phyloP scores from a whole-genome alignment of 768 basidiomycete species.

The Leccinum truebloodii region DNA sequence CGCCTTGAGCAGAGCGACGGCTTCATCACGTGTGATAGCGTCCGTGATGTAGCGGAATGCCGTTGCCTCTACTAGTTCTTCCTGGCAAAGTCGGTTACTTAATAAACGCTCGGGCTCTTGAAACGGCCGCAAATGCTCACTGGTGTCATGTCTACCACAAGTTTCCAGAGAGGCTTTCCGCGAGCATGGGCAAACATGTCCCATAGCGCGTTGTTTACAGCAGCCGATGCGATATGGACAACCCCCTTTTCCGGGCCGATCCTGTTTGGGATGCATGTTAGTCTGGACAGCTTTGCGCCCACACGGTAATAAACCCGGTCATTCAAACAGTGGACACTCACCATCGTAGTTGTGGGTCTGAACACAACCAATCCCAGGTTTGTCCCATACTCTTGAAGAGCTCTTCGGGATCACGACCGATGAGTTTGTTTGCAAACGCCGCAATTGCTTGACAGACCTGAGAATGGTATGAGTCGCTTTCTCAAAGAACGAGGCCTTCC shows the following conservation, averaged over 20 bases:
- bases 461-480: slow-evolving; percentile 5
- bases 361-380: slow-evolving; percentile 83
- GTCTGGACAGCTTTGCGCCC: not conserved
- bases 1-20: slow-evolving; percentile 77
- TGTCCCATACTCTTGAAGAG: slow-evolving; percentile 91
- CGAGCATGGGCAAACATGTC: slow-evolving; percentile 84
- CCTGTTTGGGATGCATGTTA: slow-evolving; percentile 41
- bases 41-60: slow-evolving; percentile 93
- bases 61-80: slow-evolving; percentile 73
- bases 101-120: not conserved
- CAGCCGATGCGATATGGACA: slow-evolving; percentile 85
- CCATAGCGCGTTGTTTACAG: slow-evolving; percentile 93
- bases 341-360: slow-evolving; percentile 93
- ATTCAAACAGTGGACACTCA: slow-evolving; percentile 25
- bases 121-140: slow-evolving; percentile 33
- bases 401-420: slow-evolving; percentile 79
- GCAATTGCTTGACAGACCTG: slow-evolving; percentile 83
- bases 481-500: not conserved
- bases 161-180: slow-evolving; percentile 90
- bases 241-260: slow-evolving; percentile 96
- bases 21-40: slow-evolving; percentile 89
- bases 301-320: not conserved
- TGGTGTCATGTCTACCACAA: slow-evolving; percentile 88
- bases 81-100: slow-evolving; percentile 41
- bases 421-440: slow-evolving; percentile 75